Base-by-base conservation (phyloP, 78 protist genomes). In the Dictyostelium citrinum region DNA sequence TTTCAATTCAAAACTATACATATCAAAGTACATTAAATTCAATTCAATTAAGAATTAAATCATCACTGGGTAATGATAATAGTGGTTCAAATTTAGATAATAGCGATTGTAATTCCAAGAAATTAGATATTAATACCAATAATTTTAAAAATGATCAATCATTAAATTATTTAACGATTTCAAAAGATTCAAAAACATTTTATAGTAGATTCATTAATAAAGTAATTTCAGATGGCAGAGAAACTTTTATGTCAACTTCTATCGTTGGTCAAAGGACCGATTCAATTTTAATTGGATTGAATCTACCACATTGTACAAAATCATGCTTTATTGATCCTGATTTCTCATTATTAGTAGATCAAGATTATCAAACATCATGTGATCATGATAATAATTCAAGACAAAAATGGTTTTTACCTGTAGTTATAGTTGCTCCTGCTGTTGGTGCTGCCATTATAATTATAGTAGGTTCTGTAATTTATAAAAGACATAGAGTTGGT, bases 31-130 rank as follows among this genome's bases (percentile, higher is more conserved):
- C 20, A 29, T 68, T 68, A 31, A 68, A 68, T 68, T 10, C 76
- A 68, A n/a, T 68, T 68, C 76, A 68, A 68, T 68, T 68, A 31
- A 68, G 76, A 68, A 68, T 68, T 68, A 68, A 68, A 68, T 29
- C 76, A 10, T 61, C 31, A 8, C 27, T 24, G 7, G 71, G 27
- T 10, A 33, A 14, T 29, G 4, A 14, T 29, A 11, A 20, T 11
- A 11, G 10, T n/a, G 11, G 37, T n/a, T 43, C 9, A 10, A 43
- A 43, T 43, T 39, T 4, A 4, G 14, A 8, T 43, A 5, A 6
- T 43, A 43, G 2, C 5, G 12, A 68, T 68, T 68, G 76, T 68
- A 68, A 68, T 16, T 31, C 76, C 8, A 31, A 68, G 0, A 31
- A 10, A 68, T 68, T 68, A 68, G 31, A 68, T 61, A 24, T 61